Base-by-base conservation (phyloP, 352 stramenopile species). In the Pythium folliculosum region DNA sequence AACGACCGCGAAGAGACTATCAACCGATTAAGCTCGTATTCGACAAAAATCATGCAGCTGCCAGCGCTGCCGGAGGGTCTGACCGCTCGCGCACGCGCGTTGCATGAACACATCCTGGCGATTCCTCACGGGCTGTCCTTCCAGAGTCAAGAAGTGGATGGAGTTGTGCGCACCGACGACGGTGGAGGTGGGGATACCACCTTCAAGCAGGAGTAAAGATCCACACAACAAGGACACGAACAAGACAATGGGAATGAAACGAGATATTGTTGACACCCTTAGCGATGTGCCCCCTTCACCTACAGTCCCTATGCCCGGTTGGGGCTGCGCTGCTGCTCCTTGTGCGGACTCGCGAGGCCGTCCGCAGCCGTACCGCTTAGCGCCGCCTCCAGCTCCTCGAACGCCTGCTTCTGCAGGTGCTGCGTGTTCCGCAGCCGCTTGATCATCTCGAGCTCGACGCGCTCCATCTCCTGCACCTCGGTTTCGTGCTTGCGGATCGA, bases 401-500 rank as follows among this genome's bases (percentile, higher is more conserved):
- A 93, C 0, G 85, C 87, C 60, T 95, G 82, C 60, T 93, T 92
- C 65, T 95, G 87, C 30, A 95, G 48, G 52, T 94, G 84, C 70
- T 95, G 85, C 35, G 85, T 95, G 71, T 91, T 92, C 61, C 86
- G 82, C 37, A 94, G 75, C 5, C 85, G 73, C 55, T 94, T 81
- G 60, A 94, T 95, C 38, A 94, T 77, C 70, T 95, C 85, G 16
- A 91, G 63, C 65, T 94, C 87, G 40, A 91, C 69, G 22, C 76
- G 84, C 58, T 95, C 87, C 87, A 95, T 95, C 38, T 92, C 84
- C 21, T 89, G 79, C 7, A 95, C 83, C 43, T 95, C 84, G 17
- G 65, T 51, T 61, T 93, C 83, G 49, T 82, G 80, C 47, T 82
- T 71, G 37, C 80, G 79, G 53, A 76, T 71, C 65, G 80, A 72